Base-by-base conservation (phyloP, 139 green algal genomes). In the Chlorella ohadii region DNA sequence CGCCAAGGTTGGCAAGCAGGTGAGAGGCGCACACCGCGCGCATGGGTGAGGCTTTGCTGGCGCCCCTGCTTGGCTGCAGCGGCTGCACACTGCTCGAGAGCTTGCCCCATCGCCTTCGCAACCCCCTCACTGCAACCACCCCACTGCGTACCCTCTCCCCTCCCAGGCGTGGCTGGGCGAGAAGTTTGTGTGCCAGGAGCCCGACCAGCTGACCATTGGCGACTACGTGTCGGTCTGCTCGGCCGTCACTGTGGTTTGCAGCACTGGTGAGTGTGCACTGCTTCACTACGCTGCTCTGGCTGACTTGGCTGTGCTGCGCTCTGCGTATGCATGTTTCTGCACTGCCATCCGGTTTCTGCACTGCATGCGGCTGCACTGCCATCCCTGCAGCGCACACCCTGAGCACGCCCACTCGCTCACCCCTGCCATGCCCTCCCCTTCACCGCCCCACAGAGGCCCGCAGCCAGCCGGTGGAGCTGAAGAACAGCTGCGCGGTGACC, bases 1-100 rank as follows among this genome's bases (percentile, higher is more conserved):
- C 36, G 70, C 38, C 39, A 55, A 76, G 31, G 38, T 76, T 20
- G 70, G 70, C 70, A 72, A 72, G 31, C 65, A 72, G 65, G 65
- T 72, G n/a, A n/a, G n/a, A n/a, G n/a, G n/a, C n/a, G n/a, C n/a
- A n/a, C n/a, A n/a, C n/a, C n/a, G n/a, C n/a, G 65, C n/a, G 65
- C 23, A 59, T 51, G 44, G 44, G 44, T 9, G 44, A 51, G 6
- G 44, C 44, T 51, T 51, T 51, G 44, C n/a, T n/a, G n/a, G n/a
- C n/a, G n/a, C n/a, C n/a, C n/a, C n/a, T n/a, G n/a, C n/a, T n/a
- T n/a, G n/a, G n/a, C n/a, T n/a, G n/a, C n/a, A n/a, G n/a, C n/a
- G n/a, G n/a, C n/a, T n/a, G n/a, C n/a, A n/a, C 7, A 51, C 44
- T 51, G 44, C 44, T 51, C 44, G n/a, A n/a, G n/a, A n/a, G n/a